Base-by-base conservation (phyloP, 2,329 filamentous ascomycete genomes). In the Chaetomium olivaceum region DNA sequence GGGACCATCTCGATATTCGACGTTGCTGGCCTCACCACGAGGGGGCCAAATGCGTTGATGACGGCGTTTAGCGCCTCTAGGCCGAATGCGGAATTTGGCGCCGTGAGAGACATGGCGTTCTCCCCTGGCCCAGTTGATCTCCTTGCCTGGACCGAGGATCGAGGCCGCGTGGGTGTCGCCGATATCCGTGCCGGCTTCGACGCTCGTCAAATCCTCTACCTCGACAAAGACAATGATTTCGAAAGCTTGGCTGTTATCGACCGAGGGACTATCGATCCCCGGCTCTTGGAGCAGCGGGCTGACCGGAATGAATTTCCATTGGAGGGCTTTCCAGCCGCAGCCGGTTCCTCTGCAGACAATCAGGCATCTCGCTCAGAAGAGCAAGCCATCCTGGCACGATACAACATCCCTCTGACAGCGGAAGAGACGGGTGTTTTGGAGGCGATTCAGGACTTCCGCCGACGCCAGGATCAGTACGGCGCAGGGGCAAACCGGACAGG, bases 131-230 rank as follows among this genome's bases (percentile, higher is more conserved):
- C 93, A 0, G 94, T 90, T 82, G 94, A 97, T 74, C 85, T 99
- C 21, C 81, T 99, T 50, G 91, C 96, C 7, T 98, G 95, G 93
- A 91, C 93, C 9, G 95, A 99, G 77, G 91, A 97, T 72, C 89
- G 91, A 68, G 91, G 89, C 3, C 83, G 88, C 63, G 82, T 93
- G 19, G 91, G 90, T 46, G 82, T 94, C 48, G 89, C 89, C 5
- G 91, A 95, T 76, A 79, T 91, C 58, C 85, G 91, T 33, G 85
- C 82, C 70, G 86, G 88, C 25, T 88, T 92, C 68, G 80, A 84
- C 56, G 83, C 86, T 60, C 87, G 89, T 55, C 91, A 95, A 74
- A 83, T 90, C 36, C 80, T 95, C 33, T 80, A 85, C 31, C 81
- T 94, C 51, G 85, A 88, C 70, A 80, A 81, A 16, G 82, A 86